Evolutionary conservation across 345 rosid species (phyloP), one percentile per base, ranked within the genome.

Genomic region (Salix udensis): DNA sequence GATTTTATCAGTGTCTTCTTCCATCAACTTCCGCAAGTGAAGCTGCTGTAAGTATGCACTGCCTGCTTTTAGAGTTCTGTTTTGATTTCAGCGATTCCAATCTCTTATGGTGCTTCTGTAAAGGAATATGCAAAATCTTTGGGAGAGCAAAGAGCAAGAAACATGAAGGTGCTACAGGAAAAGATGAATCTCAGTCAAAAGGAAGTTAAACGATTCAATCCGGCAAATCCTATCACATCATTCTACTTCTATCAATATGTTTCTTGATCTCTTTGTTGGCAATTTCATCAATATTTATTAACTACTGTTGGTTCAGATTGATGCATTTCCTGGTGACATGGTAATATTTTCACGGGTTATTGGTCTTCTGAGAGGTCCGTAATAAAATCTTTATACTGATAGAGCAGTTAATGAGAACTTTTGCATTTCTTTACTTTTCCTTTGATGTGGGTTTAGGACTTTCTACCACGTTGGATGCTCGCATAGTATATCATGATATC

Each of bases 301-400:
- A 71, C 68, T 24, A 64, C 5, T 48, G 75, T 62, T 48, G 14
- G 76, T 76, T 80, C 89, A 96, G 99, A 87, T 96, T 79, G 99
- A 96, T 86, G 99, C 98, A 69, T 90, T 96, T 87, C 99, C 99
- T 67, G 98, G 99, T 64, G 99, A 96, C 84, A 96, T 96, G 83
- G 94, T 96, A 58, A 96, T 96, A 79, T 93, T 96, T 88, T 71
- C 89, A 36, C 86, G 99, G 83, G 98, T 96, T 79, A 85, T 96
- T 75, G 91, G 93, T 89, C 94, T 96, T 80, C 90, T 96, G 37
- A 91, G 99, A 91, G 99, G 99, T 91, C 68, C 74, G 50, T 65
- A 72, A 73, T 73, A 28, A 70, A 76, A 80, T 73, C 52, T 48
- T 50, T 40, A 53, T 62, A 74, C 71, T 76, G 61, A 80, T 74